Evolutionary conservation across 2,329 filamentous ascomycete genomes (phyloP).

Genomic region (Hymenoscyphus salicellus): DNA sequence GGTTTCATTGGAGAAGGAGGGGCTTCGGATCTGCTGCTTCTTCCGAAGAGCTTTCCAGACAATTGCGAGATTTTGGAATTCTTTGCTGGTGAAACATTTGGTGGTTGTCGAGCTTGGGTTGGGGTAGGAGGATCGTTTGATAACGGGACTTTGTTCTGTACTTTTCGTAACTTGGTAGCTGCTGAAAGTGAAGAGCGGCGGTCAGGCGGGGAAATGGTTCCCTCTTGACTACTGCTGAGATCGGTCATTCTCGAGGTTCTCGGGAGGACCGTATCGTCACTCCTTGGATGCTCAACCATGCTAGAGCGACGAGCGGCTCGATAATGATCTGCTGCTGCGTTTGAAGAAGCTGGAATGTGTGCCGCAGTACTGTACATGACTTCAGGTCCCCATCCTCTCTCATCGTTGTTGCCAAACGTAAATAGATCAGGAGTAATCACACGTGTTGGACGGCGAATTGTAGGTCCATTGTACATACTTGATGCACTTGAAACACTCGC

Average conservation of each 20-base stretch:
- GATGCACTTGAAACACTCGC: conserved; percentile 26
- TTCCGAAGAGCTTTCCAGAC: conserved; percentile 10
- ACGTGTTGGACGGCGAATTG: conserved; percentile 11
- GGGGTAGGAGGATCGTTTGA: neutral
- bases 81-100: conserved; percentile 10
- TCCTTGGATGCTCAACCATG: conserved; percentile 20
- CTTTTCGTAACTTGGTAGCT: conserved; percentile 24
- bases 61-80: conserved; percentile 12
- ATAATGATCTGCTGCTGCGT: conserved; percentile 19
- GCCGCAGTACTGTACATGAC: conserved; percentile 26
- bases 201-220: conserved; percentile 22
- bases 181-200: conserved; percentile 32
- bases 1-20: conserved; percentile 1
- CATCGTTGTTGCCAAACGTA: conserved; percentile 12
- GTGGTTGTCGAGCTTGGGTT: neutral
- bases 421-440: conserved; percentile 20
- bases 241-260: conserved; percentile 6
- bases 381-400: conserved; percentile 29
- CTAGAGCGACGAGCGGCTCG: conserved; percentile 23
- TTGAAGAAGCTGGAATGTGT: conserved; percentile 18
- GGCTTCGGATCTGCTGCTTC: neutral
- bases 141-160: neutral
- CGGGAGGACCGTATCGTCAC: conserved; percentile 22
- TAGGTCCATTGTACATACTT: conserved; percentile 24
- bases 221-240: neutral